Percentiles rank a stretch among this genome's conserved stretches.
These are phyloP conservation scores for Singerocomus inundabilis DNA, from an alignment of 1,284 basidiomycete genomes.

Conservation along the genomic window DNA sequence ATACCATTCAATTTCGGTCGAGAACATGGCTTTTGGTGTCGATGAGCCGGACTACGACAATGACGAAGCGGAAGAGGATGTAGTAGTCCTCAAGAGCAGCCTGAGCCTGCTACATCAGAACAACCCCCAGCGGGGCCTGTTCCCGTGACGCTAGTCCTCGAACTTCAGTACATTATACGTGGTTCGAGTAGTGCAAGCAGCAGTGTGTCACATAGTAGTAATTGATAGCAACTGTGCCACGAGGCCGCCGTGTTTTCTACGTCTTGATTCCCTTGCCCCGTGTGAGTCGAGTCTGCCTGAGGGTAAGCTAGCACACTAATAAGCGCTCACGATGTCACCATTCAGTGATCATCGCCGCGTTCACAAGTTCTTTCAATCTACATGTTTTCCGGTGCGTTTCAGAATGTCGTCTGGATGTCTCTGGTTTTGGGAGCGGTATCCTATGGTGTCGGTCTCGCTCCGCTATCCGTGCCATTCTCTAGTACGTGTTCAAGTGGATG, in stretches of 20 bases:
- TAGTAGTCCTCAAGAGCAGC: too few species aligned
- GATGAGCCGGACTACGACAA: neutral
- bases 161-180: neutral
- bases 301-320: neutral
- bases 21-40: neutral
- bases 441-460: slow-evolving; percentile 71
- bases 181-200: neutral
- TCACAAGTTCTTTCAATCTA: neutral
- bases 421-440: slow-evolving; percentile 70
- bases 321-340: neutral
- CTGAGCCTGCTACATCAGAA: neutral
- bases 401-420: slow-evolving; percentile 57
- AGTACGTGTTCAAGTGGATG: slow-evolving; percentile 49
- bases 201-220: neutral
- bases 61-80: neutral
- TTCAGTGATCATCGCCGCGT: neutral
- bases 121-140: neutral
- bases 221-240: neutral
- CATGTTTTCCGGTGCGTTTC: slow-evolving; percentile 31
- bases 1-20: neutral
- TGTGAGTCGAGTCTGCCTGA: neutral
- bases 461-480: slow-evolving; percentile 71
- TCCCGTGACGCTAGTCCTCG: neutral
- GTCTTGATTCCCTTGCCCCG: neutral
- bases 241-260: neutral